Base-by-base conservation (phyloP, 495 filamentous ascomycete species). In the Margaritispora aquatica region DNA sequence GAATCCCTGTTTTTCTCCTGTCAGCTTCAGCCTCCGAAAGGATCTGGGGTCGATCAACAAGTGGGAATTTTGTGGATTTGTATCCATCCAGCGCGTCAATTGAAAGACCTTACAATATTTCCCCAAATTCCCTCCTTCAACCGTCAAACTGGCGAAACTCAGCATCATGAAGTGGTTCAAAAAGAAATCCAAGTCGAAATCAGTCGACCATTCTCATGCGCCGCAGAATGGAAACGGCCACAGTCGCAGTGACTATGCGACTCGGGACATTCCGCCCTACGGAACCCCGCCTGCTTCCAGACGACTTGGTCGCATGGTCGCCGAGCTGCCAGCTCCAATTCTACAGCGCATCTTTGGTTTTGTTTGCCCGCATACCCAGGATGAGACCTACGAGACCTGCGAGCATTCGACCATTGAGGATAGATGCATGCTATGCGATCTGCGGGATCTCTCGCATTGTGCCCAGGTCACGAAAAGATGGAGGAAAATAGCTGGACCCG, bases 371-470 rank as follows among this genome's bases (percentile, higher is more conserved):
- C 94, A 97, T 71, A 73, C 83, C 20, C 68, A 72, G 21, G 91
- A 98, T 68, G 75, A 87, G 59, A 86, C 77, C 56, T 96, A 93
- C 71, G 82, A 85, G 51, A 84, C 84, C 22, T 92, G 88, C 56
- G 94, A 97, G 74, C 81, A 89, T 67, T 91, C 88, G 46, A 82
- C 86, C 62, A 79, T 86, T 46, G 89, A 87, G 63, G 86, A 92
- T 81, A 88, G 85, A 61, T 98, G 94, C 73, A 92, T 93, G 89
- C 84, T 96, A 26, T 98, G 94, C 76, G 92, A 96, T 75, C 81
- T 95, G 76, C 87, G 92, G 61, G 92, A 97, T 69, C 80, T 98
- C 57, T 86, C 90, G 44, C 84, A 87, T 66, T 92, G 88, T 71
- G 80, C 84, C 21, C 74, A 80, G 60, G 89, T 90, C 41, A 88